Conservation (phyloP, 495 filamentous ascomycete species). For the Talaromyces stipitatus region DNA sequence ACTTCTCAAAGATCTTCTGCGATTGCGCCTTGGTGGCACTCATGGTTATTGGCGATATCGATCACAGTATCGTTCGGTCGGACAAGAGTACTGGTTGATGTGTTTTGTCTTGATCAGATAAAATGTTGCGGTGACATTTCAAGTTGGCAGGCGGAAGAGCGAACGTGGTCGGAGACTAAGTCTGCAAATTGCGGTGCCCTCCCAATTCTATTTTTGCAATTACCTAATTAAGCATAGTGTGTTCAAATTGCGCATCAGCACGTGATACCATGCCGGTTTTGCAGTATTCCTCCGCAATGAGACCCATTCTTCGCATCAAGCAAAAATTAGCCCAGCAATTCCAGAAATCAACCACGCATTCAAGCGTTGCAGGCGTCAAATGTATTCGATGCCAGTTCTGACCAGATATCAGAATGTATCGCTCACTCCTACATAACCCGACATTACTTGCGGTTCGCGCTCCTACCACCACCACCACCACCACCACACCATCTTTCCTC, state of each 20-base stretch:
- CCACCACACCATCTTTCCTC: not conserved
- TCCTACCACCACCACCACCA: not conserved
- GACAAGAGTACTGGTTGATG: not conserved
- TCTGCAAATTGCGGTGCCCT: not conserved
- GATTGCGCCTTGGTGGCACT: conserved; percentile 90
- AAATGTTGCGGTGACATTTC: not conserved
- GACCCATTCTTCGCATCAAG: not conserved
- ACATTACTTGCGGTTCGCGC: not conserved
- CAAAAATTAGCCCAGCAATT: not conserved
- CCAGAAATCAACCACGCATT: not conserved
- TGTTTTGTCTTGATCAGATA: not conserved
- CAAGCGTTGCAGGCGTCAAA: not conserved
- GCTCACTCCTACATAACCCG: conserved; percentile 6
- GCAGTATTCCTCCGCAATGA: not conserved
- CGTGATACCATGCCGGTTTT: not conserved
- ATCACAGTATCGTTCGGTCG: not conserved
- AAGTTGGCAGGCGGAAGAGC: conserved; percentile 13
- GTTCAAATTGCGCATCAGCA: not conserved
- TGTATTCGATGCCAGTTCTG: conserved; percentile 7
- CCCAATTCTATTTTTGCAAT: conserved; percentile 1
- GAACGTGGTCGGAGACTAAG: conserved; percentile 26
- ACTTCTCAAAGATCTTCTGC: conserved; percentile 95
- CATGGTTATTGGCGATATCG: conserved; percentile 42
- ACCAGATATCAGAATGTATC: conserved; percentile 16
- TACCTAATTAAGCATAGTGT: not conserved